A percentile compares a stretch with the other conserved stretches of the same genome.
Conservation (phyloP, 306 rosid species). For the Prunus mume region DNA sequence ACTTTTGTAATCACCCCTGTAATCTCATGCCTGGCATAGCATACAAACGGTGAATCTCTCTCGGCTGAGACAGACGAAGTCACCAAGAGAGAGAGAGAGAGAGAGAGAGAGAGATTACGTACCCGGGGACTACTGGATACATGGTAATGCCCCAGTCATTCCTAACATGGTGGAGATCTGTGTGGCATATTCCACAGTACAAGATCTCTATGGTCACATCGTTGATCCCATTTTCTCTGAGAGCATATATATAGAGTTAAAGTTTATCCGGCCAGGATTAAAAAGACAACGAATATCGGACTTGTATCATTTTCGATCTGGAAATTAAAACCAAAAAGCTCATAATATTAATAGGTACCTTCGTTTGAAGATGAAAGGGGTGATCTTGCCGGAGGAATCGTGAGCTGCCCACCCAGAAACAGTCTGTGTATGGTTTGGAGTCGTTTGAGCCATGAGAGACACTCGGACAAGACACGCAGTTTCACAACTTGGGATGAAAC, state of each 20-base stretch:
- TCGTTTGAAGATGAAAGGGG: slow-evolving; percentile 51
- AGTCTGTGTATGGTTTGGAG: slow-evolving; percentile 62
- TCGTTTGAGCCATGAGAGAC: slow-evolving; percentile 48
- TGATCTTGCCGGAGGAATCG: slow-evolving; percentile 65
- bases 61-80: too few species aligned
- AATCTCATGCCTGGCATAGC: slow-evolving; percentile 57
- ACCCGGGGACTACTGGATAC: too few species aligned
- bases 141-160: slow-evolving; percentile 62
- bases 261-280: too few species aligned
- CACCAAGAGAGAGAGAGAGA: too few species aligned
- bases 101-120: too few species aligned
- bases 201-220: slow-evolving; percentile 57
- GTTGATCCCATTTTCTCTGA: slow-evolving; percentile 60
- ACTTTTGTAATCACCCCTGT: slow-evolving; percentile 58
- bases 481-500: background rate
- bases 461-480: background rate
- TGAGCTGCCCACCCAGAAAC: slow-evolving; percentile 90
- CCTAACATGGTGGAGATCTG: slow-evolving; percentile 55
- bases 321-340: too few species aligned
- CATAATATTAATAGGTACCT: slow-evolving; percentile 5
- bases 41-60: too few species aligned
- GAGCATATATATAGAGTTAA: background rate
- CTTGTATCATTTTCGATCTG: too few species aligned
- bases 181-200: slow-evolving; percentile 82
- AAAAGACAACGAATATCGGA: too few species aligned